Percentiles rank a stretch among this genome's conserved stretches.
Evolutionary conservation across 2,329 filamentous ascomycete genomes (phyloP).

Genomic region (Cadophora luteo-olivacea): DNA sequence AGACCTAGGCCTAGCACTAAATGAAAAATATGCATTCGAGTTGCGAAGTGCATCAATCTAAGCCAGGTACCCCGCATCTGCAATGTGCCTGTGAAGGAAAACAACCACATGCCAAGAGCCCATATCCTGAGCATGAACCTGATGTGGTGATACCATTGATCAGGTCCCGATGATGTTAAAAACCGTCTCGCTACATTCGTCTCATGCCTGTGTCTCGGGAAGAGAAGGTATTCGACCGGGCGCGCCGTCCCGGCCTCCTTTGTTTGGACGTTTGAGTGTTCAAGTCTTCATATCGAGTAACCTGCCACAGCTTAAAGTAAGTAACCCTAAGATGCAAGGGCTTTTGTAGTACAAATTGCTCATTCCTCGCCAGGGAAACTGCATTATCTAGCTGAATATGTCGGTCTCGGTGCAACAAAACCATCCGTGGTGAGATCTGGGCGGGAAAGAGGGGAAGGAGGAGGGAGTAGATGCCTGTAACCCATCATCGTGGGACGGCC

Average conservation of each 20-base stretch:
- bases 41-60: background rate
- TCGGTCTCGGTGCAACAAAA: background rate
- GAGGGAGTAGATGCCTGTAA: background rate
- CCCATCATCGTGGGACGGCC: background rate
- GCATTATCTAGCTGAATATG: background rate
- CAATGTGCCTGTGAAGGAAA: background rate
- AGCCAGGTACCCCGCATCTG: conserved; percentile 3
- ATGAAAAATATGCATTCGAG: background rate
- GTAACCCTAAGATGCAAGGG: background rate
- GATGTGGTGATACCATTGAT: conserved; percentile 5
- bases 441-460: background rate
- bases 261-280: conserved; percentile 5
- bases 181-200: background rate
- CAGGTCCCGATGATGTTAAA: conserved; percentile 15
- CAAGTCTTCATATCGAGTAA: background rate
- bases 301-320: background rate
- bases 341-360: background rate
- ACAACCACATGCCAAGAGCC: background rate
- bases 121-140: background rate
- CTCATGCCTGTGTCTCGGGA: conserved; percentile 6
- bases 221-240: background rate
- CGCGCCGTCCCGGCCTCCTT: background rate
- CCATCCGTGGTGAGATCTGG: too few species aligned
- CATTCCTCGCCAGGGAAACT: conserved; percentile 1
- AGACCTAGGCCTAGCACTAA: background rate